These are phyloP conservation scores for Fraxinus greggii DNA, from an alignment of 305 asterid species.

Conservation along the genomic window DNA sequence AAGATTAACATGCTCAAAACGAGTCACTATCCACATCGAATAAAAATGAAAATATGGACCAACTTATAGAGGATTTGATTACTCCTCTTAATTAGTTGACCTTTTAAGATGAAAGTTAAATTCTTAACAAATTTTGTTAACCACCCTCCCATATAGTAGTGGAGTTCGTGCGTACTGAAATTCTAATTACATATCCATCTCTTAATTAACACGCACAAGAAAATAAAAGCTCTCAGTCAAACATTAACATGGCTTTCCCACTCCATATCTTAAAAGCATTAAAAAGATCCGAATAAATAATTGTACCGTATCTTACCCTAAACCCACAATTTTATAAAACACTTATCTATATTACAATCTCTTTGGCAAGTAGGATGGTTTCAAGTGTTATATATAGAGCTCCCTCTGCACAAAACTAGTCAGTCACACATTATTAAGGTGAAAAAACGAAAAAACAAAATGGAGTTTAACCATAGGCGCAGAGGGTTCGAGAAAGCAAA, in stretches of 20 bases:
- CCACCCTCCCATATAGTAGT: background rate
- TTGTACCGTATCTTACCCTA: conserved; percentile 6
- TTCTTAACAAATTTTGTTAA: too few species aligned
- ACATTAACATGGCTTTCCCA: background rate
- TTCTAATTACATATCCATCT: background rate
- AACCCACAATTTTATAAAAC: background rate
- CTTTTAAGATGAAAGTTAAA: too few species aligned
- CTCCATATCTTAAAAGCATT: conserved; percentile 25
- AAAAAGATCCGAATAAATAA: conserved; percentile 22
- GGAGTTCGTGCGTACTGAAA: too few species aligned
- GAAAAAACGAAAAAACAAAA: conserved; percentile 7
- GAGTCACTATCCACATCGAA: too few species aligned
- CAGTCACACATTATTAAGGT: background rate
- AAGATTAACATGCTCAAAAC: too few species aligned
- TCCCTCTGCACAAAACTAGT: background rate
- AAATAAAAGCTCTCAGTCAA: background rate
- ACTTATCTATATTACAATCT: background rate
- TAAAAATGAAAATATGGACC: too few species aligned
- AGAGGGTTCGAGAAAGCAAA: conserved; percentile 44
- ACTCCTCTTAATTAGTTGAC: too few species aligned
- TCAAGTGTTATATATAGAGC: background rate
- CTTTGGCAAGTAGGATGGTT: background rate
- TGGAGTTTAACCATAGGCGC: conserved; percentile 51
- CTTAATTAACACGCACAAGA: background rate
- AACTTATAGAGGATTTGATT: too few species aligned